These are phyloP conservation scores for Neonectria coccinea DNA, from an alignment of 2,329 filamentous ascomycete species.

Conservation along the genomic window DNA sequence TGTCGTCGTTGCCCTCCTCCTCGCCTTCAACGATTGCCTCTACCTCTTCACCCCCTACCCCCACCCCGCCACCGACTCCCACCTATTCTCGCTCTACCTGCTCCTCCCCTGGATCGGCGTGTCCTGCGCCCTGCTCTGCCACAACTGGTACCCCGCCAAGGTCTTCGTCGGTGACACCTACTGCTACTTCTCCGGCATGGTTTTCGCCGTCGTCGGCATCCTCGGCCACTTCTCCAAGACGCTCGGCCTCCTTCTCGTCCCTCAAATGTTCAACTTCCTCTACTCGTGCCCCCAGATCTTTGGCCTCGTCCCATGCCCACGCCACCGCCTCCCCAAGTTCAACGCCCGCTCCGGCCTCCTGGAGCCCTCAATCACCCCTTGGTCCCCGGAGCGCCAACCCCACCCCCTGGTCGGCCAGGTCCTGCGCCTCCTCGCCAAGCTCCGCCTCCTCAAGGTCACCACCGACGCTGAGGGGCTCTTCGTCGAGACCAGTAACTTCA, in stretches of 20 bases:
- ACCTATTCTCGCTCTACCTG: slow-evolving; percentile 95
- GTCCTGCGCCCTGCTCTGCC: slow-evolving; percentile 83
- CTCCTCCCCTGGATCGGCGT: slow-evolving; percentile 95
- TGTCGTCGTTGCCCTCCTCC: slow-evolving; percentile 85
- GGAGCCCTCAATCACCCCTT: slow-evolving; percentile 87
- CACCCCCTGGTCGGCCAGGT: slow-evolving; percentile 69
- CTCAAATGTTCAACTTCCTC: slow-evolving; percentile 95
- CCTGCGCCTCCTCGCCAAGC: slow-evolving; percentile 75
- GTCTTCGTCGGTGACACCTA: slow-evolving; percentile 99
- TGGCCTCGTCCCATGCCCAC: slow-evolving; percentile 88
- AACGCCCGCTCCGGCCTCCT: slow-evolving; percentile 86
- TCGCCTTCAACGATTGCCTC: slow-evolving; percentile 87
- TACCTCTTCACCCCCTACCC: slow-evolving; percentile 88
- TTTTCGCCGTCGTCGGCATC: slow-evolving; percentile 97
- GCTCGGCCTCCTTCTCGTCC: slow-evolving; percentile 87
- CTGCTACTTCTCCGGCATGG: slow-evolving; percentile 99
- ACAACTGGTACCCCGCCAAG: slow-evolving; percentile 96
- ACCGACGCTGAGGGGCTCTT: slow-evolving; percentile 77
- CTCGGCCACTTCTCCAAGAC: slow-evolving; percentile 99
- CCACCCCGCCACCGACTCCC: slow-evolving; percentile 94
- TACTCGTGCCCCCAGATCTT: slow-evolving; percentile 96
- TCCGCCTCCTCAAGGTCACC: slow-evolving; percentile 76
- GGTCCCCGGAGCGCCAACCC: slow-evolving; percentile 76
- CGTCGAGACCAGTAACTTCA: slow-evolving; percentile 87
- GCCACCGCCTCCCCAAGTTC: slow-evolving; percentile 91